phyloP scores from a whole-genome alignment of 768 basidiomycete species.

The Termitomyces sp. region DNA sequence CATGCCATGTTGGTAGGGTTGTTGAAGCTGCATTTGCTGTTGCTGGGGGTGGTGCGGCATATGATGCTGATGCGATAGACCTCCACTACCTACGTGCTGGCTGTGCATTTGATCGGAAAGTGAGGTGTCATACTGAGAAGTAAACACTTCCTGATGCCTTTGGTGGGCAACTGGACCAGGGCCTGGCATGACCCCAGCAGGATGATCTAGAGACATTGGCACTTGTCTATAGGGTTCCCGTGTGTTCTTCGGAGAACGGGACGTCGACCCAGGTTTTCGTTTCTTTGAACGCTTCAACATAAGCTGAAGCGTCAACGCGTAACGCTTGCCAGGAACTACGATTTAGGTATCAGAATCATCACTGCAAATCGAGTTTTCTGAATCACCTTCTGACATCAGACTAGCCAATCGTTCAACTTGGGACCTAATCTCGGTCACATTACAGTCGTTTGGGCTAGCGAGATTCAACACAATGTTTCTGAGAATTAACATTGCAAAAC shows the following conservation, averaged over 20 bases:
- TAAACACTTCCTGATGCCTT: slow-evolving; percentile 43
- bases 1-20: slow-evolving; percentile 16
- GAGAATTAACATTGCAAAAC: slow-evolving; percentile 18
- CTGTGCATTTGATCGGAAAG: slow-evolving; percentile 24
- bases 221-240: slow-evolving; percentile 50
- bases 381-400: slow-evolving; percentile 75
- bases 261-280: slow-evolving; percentile 46
- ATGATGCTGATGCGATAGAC: slow-evolving; percentile 22
- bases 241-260: slow-evolving; percentile 55
- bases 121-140: slow-evolving; percentile 51
- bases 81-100: slow-evolving; percentile 12
- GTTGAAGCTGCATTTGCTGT: slow-evolving; percentile 23
- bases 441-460: slow-evolving; percentile 76
- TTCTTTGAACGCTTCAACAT: slow-evolving; percentile 80
- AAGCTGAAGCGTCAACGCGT: slow-evolving; percentile 82
- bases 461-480: slow-evolving; percentile 1
- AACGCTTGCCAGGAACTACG: slow-evolving; percentile 87
- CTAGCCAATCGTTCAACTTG: slow-evolving; percentile 75
- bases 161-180: slow-evolving; percentile 28
- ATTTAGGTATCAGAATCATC: slow-evolving; percentile 1
- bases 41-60: slow-evolving; percentile 12
- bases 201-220: slow-evolving; percentile 40
- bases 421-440: slow-evolving; percentile 64
- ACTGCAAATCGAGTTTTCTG: not conserved
- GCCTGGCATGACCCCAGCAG: slow-evolving; percentile 17